Conservation (phyloP, 495 filamentous ascomycete species). For the Neurospora terricola region DNA sequence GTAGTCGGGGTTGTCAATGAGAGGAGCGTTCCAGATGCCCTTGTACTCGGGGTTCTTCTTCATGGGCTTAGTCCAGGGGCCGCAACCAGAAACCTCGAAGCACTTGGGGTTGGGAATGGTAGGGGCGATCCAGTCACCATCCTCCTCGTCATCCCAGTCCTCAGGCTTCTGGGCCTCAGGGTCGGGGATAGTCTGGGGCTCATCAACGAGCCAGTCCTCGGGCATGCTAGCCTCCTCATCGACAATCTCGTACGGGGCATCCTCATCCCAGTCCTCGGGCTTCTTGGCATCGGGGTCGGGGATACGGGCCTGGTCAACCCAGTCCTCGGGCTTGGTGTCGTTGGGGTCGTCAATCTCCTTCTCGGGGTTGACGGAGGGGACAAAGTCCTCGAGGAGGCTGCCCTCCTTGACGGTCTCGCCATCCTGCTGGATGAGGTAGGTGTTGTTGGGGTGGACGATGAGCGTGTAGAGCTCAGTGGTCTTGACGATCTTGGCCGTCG, state of each 20-base stretch:
- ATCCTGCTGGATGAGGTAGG: conserved; percentile 82
- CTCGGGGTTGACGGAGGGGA: conserved; percentile 82
- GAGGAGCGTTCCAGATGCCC: conserved; percentile 93
- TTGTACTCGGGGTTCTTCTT: conserved; percentile 97
- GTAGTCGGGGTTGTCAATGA: conserved; percentile 97
- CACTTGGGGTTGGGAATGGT: conserved; percentile 94
- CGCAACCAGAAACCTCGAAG: conserved; percentile 85
- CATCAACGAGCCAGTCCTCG: conserved; percentile 92
- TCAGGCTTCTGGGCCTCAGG: conserved; percentile 98
- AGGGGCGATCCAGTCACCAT: conserved; percentile 97
- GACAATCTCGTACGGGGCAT: conserved; percentile 88
- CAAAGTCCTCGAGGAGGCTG: conserved; percentile 90
- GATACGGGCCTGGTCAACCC: conserved; percentile 90
- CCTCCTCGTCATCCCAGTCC: conserved; percentile 99
- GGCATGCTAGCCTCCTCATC: conserved; percentile 89
- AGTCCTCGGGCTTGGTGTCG: conserved; percentile 89
- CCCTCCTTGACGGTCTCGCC: conserved; percentile 78
- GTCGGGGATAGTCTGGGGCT: conserved; percentile 77
- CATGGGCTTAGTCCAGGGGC: conserved; percentile 83
- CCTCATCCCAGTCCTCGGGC: conserved; percentile 99
- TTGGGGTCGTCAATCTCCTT: conserved; percentile 96
- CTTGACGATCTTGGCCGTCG: conserved; percentile 80
- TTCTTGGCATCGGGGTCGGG: conserved; percentile 88
- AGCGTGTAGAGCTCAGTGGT: conserved; percentile 90
- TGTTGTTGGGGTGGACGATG: conserved; percentile 91